Percentiles rank a stretch among this genome's conserved stretches.
Conservation (phyloP, 208 protist species). For the Leishmania martiniquensis region DNA sequence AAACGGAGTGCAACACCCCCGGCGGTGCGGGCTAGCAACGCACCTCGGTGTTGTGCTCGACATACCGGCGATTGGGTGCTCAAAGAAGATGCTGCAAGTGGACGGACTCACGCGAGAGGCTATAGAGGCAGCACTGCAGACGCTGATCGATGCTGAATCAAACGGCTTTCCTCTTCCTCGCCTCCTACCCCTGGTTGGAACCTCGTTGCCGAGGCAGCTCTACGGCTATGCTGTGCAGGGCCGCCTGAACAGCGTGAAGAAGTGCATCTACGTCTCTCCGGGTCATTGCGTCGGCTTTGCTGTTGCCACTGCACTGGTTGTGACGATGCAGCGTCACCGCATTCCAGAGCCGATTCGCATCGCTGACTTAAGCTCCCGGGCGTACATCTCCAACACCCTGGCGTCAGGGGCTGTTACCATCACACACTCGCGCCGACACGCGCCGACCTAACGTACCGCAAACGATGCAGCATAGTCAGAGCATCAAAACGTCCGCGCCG, state of each 20-base stretch:
- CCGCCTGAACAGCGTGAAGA: slow-evolving; percentile 43
- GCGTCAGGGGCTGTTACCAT: not conserved
- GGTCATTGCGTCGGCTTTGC: slow-evolving; percentile 88
- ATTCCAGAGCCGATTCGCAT: slow-evolving; percentile 94
- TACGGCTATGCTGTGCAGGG: slow-evolving; percentile 69
- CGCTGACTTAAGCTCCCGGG: slow-evolving; percentile 90
- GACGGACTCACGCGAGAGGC: slow-evolving; percentile 76
- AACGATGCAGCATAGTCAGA: not conserved
- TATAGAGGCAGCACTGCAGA: slow-evolving; percentile 36
- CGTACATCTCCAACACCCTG: slow-evolving; percentile 52
- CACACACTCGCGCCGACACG: not conserved
- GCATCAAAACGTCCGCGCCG: not conserved
- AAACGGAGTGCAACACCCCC: slow-evolving; percentile 94
- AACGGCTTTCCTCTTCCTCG: not conserved
- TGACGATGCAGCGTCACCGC: slow-evolving; percentile 53
- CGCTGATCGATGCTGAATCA: not conserved
- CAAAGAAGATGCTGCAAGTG: slow-evolving; percentile 90
- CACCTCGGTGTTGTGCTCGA: slow-evolving; percentile 93
- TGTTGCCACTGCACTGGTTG: slow-evolving; percentile 60
- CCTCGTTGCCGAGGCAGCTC: slow-evolving; percentile 14
- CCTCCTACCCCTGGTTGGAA: slow-evolving; percentile 16
- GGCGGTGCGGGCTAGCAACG: slow-evolving; percentile 93
- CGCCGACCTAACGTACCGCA: not conserved
- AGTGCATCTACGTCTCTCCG: slow-evolving; percentile 94
- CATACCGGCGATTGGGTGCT: slow-evolving; percentile 93